These are phyloP conservation scores for Aurantiochytrium sp. DNA, from an alignment of 108 stramenopile species.

Conservation along the genomic window DNA sequence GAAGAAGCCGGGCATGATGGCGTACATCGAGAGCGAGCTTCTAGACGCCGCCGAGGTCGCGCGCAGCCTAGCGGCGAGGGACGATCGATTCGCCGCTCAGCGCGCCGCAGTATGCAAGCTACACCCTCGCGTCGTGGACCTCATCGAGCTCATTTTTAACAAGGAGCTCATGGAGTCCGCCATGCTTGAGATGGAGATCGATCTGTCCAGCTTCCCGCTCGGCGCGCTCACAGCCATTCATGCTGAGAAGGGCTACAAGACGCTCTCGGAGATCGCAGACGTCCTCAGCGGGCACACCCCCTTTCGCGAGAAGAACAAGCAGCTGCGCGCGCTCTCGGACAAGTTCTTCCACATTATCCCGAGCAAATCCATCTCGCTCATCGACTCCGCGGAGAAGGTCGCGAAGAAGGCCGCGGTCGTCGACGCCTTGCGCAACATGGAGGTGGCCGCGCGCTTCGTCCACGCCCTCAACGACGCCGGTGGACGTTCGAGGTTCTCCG, in stretches of 20 bases:
- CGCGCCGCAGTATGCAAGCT: neutral
- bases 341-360: slow-evolving; percentile 8
- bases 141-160: slow-evolving; percentile 18
- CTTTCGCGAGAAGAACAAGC: neutral
- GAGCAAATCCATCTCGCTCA: neutral
- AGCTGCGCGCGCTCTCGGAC: slow-evolving; percentile 3
- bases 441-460: slow-evolving; percentile 1
- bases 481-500: neutral
- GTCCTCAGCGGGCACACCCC: neutral
- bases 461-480: neutral
- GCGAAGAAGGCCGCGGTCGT: neutral
- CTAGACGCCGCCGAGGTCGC: neutral
- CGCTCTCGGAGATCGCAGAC: slow-evolving; percentile 9
- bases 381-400: neutral
- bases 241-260: slow-evolving; percentile 28
- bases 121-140: neutral
- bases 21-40: neutral
- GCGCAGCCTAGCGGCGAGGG: too few relatives aligned
- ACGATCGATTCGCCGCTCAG: neutral
- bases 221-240: neutral
- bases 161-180: slow-evolving; percentile 23
- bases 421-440: slow-evolving; percentile 22
- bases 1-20: neutral
- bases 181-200: slow-evolving; percentile 17
- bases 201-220: neutral